A percentile compares a stretch with the other conserved stretches of the same genome.
Evolutionary conservation across 208 protist genomes (phyloP).

Genomic region (Leishmania braziliensis): DNA sequence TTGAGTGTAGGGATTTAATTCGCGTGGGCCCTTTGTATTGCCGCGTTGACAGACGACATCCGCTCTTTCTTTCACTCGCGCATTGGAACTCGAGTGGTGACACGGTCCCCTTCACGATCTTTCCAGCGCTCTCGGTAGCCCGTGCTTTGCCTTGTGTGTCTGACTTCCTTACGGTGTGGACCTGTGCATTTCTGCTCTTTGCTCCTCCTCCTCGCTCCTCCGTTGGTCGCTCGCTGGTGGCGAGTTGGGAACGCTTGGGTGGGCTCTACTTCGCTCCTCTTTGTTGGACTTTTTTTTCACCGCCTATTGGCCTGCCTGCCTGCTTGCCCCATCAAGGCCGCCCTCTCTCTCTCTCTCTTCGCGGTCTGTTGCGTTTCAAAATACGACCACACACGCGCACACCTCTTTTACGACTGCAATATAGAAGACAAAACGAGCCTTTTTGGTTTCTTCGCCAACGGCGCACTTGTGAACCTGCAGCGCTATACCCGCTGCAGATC

Average conservation of each 20-base stretch:
- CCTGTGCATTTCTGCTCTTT: background rate
- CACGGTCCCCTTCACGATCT: too few species aligned
- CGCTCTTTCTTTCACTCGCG: background rate
- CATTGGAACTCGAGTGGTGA: background rate
- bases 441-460: background rate
- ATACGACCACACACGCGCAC: background rate
- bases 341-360: background rate
- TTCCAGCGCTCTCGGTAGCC: background rate
- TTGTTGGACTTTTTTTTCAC: constrained; percentile 1
- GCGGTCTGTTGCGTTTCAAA: background rate
- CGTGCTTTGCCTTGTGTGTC: too few species aligned
- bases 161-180: background rate
- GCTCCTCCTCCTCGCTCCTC: background rate
- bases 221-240: background rate
- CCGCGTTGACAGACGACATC: background rate
- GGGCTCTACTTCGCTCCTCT: background rate
- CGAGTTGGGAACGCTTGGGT: background rate
- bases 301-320: too few species aligned
- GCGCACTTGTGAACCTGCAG: background rate
- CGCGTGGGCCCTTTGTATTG: too few species aligned
- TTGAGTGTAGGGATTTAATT: too few species aligned
- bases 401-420: background rate
- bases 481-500: background rate
- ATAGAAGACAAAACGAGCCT: background rate
- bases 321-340: background rate